Evolutionary conservation across 352 stramenopile genomes (phyloP).

Genomic region (Ophiocytium majus): DNA sequence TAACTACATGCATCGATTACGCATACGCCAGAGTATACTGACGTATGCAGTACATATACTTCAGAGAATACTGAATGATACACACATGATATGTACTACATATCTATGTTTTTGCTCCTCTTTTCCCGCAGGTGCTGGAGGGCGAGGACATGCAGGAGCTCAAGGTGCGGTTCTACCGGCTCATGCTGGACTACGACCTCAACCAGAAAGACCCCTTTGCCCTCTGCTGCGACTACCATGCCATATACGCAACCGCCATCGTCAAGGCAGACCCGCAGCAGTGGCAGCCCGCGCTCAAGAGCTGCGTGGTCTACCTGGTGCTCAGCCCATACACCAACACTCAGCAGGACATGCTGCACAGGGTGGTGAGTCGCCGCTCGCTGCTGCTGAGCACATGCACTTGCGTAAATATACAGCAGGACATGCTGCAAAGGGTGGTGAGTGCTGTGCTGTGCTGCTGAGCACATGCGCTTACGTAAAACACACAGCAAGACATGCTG

Average conservation of each 20-base stretch:
- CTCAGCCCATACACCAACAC: conserved; percentile 69
- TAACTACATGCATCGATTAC: not conserved
- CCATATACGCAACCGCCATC: conserved; percentile 69
- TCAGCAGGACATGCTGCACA: conserved; percentile 75
- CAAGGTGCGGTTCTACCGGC: conserved; percentile 89
- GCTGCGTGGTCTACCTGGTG: conserved; percentile 70
- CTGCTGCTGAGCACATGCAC: conserved; percentile 68
- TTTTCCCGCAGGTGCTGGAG: conserved; percentile 63
- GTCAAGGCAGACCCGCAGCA: conserved; percentile 52
- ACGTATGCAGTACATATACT: too few species aligned
- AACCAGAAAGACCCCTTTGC: conserved; percentile 93
- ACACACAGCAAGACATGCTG: conserved; percentile 76
- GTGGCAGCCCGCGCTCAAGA: conserved; percentile 66
- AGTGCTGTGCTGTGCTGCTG: conserved; percentile 69
- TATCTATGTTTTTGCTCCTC: not conserved
- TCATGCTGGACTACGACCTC: conserved; percentile 91
- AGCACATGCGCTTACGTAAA: conserved; percentile 67
- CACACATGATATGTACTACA: not conserved
- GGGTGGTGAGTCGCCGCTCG: conserved; percentile 66
- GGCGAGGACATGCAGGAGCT: conserved; percentile 89
- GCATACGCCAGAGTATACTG: too few species aligned
- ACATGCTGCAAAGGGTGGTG: conserved; percentile 73
- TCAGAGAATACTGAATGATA: too few species aligned
- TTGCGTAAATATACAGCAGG: conserved; percentile 70
- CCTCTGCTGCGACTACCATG: conserved; percentile 75